These are phyloP conservation scores for Diplogelasinospora grovesii DNA, from an alignment of 495 filamentous ascomycete genomes.

Conservation along the genomic window DNA sequence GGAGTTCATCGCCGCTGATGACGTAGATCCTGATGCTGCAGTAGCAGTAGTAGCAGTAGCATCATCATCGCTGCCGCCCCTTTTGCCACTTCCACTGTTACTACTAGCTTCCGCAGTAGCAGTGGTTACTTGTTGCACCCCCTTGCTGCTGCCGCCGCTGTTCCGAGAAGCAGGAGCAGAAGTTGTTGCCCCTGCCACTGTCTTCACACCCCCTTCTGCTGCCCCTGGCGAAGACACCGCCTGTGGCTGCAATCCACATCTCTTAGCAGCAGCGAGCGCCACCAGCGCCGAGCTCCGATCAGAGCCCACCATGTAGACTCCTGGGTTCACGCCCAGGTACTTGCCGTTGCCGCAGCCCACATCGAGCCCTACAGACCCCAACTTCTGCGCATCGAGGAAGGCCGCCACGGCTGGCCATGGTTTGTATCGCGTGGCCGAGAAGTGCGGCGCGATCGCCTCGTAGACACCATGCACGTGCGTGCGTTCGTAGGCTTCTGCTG, in stretches of 20 bases:
- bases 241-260: too few species aligned
- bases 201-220: constrained; percentile 3
- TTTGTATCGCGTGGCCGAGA: constrained; percentile 94
- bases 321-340: constrained; percentile 72
- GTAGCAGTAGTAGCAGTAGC: background rate
- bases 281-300: constrained; percentile 79
- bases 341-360: constrained; percentile 96
- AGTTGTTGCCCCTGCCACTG: background rate
- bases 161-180: too few species aligned
- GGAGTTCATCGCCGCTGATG: too few species aligned
- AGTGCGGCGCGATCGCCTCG: constrained; percentile 89
- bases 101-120: too few species aligned
- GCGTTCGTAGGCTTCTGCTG: constrained; percentile 61
- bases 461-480: constrained; percentile 89
- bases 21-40: too few species aligned
- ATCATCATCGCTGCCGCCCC: too few species aligned
- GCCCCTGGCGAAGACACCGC: constrained; percentile 37
- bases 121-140: too few species aligned
- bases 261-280: too few species aligned
- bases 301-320: constrained; percentile 77
- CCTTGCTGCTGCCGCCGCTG: too few species aligned
- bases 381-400: constrained; percentile 61
- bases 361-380: constrained; percentile 81
- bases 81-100: too few species aligned
- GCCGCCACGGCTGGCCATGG: constrained; percentile 88